Base-by-base conservation (phyloP, 768 basidiomycete genomes). In the Mycena amicta region DNA sequence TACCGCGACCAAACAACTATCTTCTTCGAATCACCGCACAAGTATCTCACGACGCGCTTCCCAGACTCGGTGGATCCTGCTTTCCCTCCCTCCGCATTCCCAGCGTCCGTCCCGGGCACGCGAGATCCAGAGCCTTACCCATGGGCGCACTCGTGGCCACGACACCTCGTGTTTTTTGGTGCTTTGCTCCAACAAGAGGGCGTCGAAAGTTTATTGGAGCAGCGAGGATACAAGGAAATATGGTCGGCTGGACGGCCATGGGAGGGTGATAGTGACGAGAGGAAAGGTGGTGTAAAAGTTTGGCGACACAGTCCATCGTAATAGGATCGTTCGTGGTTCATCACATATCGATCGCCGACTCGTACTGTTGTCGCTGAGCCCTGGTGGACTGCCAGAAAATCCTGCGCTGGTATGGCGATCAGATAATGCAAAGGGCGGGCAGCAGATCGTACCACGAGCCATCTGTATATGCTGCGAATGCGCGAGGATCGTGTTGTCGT, bases 1-100 rank as follows among this genome's bases (percentile, higher is more conserved):
- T 95, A 96, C 71, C 78, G 72, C 39, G 93, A 94, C 69, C 92
- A 98, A 72, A 89, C 92, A 1, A 83, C 86, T 46, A 71, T 90
- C 2, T 97, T 98, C 73, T 98, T 90, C 70, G 74, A 75, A 31
- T 80, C 85, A 1, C 96, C 96, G 0, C 59, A 77, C 3, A 64
- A 70, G 2, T 98, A 95, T 69, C 74, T 98, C 11, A 64, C 65
- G 23, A 73, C 74, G 0, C 84, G 84, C 56, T 94, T 98, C 69
- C 93, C 95, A 2, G 54, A 67, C 3, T 45, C 52, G 6, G 89
- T 95, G 4, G 72, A 93, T 66, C 66, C 78, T 0, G 57, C 71
- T 0, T 95, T 92, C 67, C 91, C 91, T 0, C 75, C 77, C 5
- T 91, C 89, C 0, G 79, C 80, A 2, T 74, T 75, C 28, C 83